Evolutionary conservation across 108 stramenopile genomes (phyloP), one percentile per base, ranked within the genome.

Genomic region (Aurantiochytrium sp.): DNA sequence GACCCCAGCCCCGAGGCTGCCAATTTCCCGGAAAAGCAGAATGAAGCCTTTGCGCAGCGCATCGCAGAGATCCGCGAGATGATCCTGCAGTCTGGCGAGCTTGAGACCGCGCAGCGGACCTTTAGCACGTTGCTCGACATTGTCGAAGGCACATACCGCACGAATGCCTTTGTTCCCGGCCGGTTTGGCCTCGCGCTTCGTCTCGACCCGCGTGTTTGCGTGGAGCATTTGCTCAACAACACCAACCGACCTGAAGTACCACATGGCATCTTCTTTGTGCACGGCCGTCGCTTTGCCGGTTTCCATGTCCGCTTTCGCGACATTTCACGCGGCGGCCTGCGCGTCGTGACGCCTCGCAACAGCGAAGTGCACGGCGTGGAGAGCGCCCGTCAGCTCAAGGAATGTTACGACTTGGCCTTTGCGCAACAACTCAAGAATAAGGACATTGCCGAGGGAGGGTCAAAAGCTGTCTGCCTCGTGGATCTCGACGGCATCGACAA

Each of bases 361-460:
- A 55, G 95, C 12, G 98, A 98, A 89, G 96, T 97, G 72, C 95
- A 92, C 90, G 96, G 97, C 18, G 87, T 98, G 51, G 98, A 98
- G 90, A 94, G 96, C 25, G 96, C 96, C 0, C 95, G 96, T 42
- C 98, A 98, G 87, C 98, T 96, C 90, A 97, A 97, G 60, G 98
- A 99, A 90, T 97, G 96, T 87, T 98, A 97, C 87, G 97, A 96
- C 10, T 89, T 99, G 72, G 96, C 97, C 8, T 97, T 94, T 87
- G 96, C 98, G 5, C 98, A 98, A 88, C 98, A 98, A 90, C 94
- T 97, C 43, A 98, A 98, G 91, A 98, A 98, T 93, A 98, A 98
- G 92, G 98, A 98, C 91, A 98, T 98, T 91, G 98, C 98, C 18
- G 98, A 99, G 92, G 98, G 98, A 19, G 98, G 98, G n/a, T 94